A percentile compares a stretch with the other conserved stretches of the same genome.
Conservation (phyloP, 208 protist species). For the Blechomonas ayalai region DNA sequence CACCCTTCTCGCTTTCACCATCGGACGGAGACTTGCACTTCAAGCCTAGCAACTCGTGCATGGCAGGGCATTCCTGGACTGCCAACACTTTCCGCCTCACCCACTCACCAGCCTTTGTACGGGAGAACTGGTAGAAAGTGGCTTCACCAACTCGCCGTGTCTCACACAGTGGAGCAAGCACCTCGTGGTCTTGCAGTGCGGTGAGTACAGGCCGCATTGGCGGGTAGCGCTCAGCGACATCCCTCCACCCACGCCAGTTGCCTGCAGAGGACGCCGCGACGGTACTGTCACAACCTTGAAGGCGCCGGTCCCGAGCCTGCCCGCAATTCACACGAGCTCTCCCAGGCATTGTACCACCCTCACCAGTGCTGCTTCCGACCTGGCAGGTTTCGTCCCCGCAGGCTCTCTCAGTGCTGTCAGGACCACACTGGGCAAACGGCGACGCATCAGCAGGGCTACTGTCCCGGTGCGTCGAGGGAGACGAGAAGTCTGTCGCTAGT, state of each 20-base stretch:
- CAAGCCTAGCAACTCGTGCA: slow-evolving; percentile 27
- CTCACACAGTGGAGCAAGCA: slow-evolving; percentile 52
- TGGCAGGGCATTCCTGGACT: slow-evolving; percentile 16
- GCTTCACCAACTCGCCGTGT: slow-evolving; percentile 17
- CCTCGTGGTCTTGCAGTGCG: slow-evolving; percentile 20
- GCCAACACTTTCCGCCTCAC: slow-evolving; percentile 18
- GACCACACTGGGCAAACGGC: too few species aligned
- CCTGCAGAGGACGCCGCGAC: neutral
- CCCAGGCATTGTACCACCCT: neutral
- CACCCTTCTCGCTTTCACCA: neutral
- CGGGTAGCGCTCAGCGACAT: slow-evolving; percentile 16
- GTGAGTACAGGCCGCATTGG: slow-evolving; percentile 11
- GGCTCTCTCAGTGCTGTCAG: too few species aligned
- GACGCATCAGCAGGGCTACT: too few species aligned
- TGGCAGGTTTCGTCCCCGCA: too few species aligned
- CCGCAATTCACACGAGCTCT: too few species aligned
- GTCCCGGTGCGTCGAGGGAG: too few species aligned
- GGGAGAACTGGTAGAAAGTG: slow-evolving; percentile 51
- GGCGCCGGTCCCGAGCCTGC: neutral
- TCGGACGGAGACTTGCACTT: neutral
- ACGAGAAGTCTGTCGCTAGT: too few species aligned
- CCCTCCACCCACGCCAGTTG: slow-evolving; percentile 13
- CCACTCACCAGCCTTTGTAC: slow-evolving; percentile 41
- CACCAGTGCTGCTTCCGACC: neutral
- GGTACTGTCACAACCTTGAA: neutral